Evolutionary conservation across 2,329 filamentous ascomycete species (phyloP).

Genomic region (Fusarium sp.): DNA sequence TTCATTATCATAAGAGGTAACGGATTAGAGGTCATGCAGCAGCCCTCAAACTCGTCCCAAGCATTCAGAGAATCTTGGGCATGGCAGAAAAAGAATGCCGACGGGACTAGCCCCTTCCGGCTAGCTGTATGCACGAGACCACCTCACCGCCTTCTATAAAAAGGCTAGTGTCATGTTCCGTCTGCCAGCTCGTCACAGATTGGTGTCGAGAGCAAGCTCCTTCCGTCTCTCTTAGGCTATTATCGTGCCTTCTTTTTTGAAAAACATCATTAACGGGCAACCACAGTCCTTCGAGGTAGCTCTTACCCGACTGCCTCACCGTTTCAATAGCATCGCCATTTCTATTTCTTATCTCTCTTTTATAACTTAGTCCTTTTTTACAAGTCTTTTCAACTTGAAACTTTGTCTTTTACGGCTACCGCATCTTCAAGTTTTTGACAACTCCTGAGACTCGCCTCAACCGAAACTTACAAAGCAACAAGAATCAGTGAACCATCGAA

Average conservation of each 20-base stretch:
- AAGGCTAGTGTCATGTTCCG: background rate
- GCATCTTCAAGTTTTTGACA: slow-evolving; percentile 2
- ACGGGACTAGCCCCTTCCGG: slow-evolving; percentile 3
- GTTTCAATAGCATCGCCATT: background rate
- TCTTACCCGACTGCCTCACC: background rate
- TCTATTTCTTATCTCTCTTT: slow-evolving; percentile 2
- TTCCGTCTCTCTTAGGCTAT: slow-evolving; percentile 19
- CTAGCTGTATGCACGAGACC: fast-evolving
- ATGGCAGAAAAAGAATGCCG: slow-evolving; percentile 41
- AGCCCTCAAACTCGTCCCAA: slow-evolving; percentile 12
- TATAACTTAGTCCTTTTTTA: slow-evolving; percentile 1
- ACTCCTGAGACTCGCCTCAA: slow-evolving; percentile 4
- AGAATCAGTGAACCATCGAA: background rate
- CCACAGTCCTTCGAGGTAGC: background rate
- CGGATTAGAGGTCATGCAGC: background rate
- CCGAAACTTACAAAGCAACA: background rate
- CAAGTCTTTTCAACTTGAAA: background rate
- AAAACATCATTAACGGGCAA: slow-evolving; percentile 18
- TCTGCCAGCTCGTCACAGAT: slow-evolving; percentile 21
- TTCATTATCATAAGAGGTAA: background rate
- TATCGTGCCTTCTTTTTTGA: slow-evolving; percentile 30
- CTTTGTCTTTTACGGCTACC: background rate
- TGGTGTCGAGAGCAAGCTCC: slow-evolving; percentile 15
- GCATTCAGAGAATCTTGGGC: slow-evolving; percentile 13
- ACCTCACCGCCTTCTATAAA: slow-evolving; percentile 13